Evolutionary conservation across 2,329 filamentous ascomycete genomes (phyloP), one percentile per base, ranked within the genome.

Genomic region (Xenoacremonium recifei): DNA sequence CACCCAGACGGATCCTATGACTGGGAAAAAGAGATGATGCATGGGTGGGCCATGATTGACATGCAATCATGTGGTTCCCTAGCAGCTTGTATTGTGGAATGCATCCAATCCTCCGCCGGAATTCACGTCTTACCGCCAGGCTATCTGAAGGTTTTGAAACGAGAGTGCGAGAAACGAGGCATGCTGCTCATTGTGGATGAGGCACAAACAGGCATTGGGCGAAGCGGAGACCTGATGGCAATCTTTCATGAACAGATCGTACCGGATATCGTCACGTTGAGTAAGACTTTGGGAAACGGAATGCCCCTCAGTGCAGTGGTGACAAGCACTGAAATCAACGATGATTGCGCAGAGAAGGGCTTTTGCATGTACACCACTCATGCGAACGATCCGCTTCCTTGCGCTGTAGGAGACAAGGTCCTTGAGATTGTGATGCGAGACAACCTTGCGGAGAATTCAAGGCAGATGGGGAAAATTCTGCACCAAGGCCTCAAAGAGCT

Each of bases 1-100:
- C 71, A 74, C 25, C 17, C 72, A 0, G 79, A 85, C 47, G 80
- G 80, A 1, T 71, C 71, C 0, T 79, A 86, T 48, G 81, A 86
- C 55, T 86, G 82, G 82, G 68, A 80, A 49, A 74, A 77, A 0
- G 82, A 86, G 56, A 63, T 86, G 12, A 72, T 80, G 10, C 85
- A 77, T 50, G 80, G 77, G 15, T 85, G 77, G 69, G 65, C 67
- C n/a, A 67, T 85, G 61, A 64, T 85, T 32, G 80, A 85, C 50
- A 63, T 68, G 4, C 75, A 80, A 44, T 77, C 70, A 1, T 72
- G 73, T 15, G 81, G 80, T 0, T 82, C 79, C 0, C 68, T 85
- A 1, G 80, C 81, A 0, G 82, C 82, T 0, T 74, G 80, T 21
- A 79, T 85, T 40, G 60, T 84, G 37, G 80, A 85, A 53, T 77